Evolutionary conservation across 192 early-diverging fungal species (phyloP).

Genomic region (Dissophora globulifera): DNA sequence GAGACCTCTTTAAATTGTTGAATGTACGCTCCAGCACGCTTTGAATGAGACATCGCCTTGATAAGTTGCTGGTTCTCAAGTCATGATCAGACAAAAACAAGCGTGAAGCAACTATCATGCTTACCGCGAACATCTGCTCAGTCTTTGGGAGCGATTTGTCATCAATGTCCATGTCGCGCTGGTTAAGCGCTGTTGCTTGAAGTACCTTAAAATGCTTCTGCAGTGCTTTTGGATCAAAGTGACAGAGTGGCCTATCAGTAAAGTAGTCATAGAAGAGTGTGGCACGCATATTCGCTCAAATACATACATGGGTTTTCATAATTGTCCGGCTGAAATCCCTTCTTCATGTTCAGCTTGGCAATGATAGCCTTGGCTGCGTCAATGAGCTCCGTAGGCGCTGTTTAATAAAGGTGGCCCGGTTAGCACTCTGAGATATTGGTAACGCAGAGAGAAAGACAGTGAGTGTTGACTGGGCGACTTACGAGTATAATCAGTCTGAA

Average conservation of each 20-base stretch:
- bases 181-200: slow-evolving; percentile 51
- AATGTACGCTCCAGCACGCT: slow-evolving; percentile 52
- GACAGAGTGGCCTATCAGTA: not conserved
- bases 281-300: no score
- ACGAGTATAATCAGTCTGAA: slow-evolving; percentile 28
- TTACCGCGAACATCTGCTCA: slow-evolving; percentile 37
- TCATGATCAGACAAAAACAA: no score
- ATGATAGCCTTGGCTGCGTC: slow-evolving; percentile 50
- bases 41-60: slow-evolving; percentile 4
- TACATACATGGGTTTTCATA: slow-evolving; percentile 57
- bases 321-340: slow-evolving; percentile 52
- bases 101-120: not conserved
- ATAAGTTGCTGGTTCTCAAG: no score
- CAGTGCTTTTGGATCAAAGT: slow-evolving; percentile 30
- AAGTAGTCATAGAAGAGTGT: not conserved
- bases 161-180: slow-evolving; percentile 53
- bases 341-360: slow-evolving; percentile 52
- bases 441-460: no score
- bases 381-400: slow-evolving; percentile 49
- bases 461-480: no score
- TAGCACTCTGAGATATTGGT: no score
- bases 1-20: slow-evolving; percentile 36
- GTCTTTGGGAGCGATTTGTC: slow-evolving; percentile 52
- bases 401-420: no score
- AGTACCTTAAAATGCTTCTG: slow-evolving; percentile 54